Base-by-base conservation (phyloP, 164 flowering plant species). In the Cinnamomum chago region DNA sequence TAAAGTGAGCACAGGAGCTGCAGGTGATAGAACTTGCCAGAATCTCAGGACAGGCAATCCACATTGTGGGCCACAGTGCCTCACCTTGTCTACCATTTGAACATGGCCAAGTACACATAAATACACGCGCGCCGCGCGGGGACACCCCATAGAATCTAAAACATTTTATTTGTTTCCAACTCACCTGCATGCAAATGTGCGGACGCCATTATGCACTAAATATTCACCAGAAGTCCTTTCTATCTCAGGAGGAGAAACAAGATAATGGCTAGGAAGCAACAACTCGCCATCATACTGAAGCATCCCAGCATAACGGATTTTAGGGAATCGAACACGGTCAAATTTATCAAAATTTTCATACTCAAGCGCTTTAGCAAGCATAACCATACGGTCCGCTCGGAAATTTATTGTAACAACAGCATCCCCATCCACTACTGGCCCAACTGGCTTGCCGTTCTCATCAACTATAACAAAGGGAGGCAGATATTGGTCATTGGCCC, bases 211-310 rank as follows among this genome's bases (percentile, higher is more conserved):
- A 72, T 91, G 84, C 79, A 83, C 90, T 51, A 95, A 72, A 81
- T 93, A 95, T 89, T 95, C 99, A 50, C 99, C 99, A 78, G 99
- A 95, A 65, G 99, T 95, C 81, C 99, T 90, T 0, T 93, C 99
- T 15, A 95, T 95, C 82, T 90, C 95, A 12, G 99, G 99, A 72
- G 99, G 99, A 73, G 91, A 82, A 69, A 95, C 99, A 72, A 95
- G 97, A 82, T 92, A 92, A 11, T 77, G 79, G 60, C 72, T 89
- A 24, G 99, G 99, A 75, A 95, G 96, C 85, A 87, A 87, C 86
- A 95, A 81, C 79, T 93, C 99, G 1, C 99, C 99, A 84, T 95
- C 99, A 80, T 95, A 95, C 72, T 95, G 93, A 77, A 95, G 95
- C 99, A 95, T 95, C 40, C 99, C 99, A 74, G 98, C 97, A 77